Evolutionary conservation across 1,139 yeast genomes (phyloP).

Genomic region (Blastobotrys serpentis): DNA sequence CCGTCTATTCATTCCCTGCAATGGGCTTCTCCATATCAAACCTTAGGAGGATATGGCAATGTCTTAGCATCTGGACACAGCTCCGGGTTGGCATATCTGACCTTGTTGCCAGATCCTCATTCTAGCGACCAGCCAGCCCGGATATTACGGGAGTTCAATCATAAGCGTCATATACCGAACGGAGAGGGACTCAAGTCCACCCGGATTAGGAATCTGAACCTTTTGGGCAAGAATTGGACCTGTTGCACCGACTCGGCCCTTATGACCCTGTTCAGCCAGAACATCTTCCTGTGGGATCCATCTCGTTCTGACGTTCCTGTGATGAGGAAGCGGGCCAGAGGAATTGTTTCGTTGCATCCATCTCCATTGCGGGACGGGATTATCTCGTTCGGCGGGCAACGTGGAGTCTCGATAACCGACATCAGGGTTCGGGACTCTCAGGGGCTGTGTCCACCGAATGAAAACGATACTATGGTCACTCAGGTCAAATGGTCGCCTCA

Average conservation of each 20-base stretch:
- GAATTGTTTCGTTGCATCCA: constrained; percentile 54
- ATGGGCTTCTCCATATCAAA: constrained; percentile 53
- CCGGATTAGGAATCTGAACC: constrained; percentile 42
- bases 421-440: constrained; percentile 47
- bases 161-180: constrained; percentile 52
- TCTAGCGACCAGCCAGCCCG: constrained; percentile 57
- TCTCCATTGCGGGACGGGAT: constrained; percentile 50
- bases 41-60: constrained; percentile 39
- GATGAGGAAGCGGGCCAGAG: constrained; percentile 52
- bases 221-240: constrained; percentile 43
- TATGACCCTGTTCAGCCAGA: constrained; percentile 59
- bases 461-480: constrained; percentile 40
- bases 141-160: constrained; percentile 72
- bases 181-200: constrained; percentile 27
- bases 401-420: constrained; percentile 71
- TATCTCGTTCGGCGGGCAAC: constrained; percentile 63
- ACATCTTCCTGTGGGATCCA: constrained; percentile 72
- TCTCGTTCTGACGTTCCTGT: constrained; percentile 54
- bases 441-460: constrained; percentile 47
- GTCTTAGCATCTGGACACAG: constrained; percentile 66
- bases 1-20: constrained; percentile 65
- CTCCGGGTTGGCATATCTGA: constrained; percentile 66
- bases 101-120: constrained; percentile 60
- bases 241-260: constrained; percentile 48
- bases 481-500: constrained; percentile 62